These are phyloP conservation scores for Paraleonurus japonicus DNA, from an alignment of 257 asterid species.

Conservation along the genomic window DNA sequence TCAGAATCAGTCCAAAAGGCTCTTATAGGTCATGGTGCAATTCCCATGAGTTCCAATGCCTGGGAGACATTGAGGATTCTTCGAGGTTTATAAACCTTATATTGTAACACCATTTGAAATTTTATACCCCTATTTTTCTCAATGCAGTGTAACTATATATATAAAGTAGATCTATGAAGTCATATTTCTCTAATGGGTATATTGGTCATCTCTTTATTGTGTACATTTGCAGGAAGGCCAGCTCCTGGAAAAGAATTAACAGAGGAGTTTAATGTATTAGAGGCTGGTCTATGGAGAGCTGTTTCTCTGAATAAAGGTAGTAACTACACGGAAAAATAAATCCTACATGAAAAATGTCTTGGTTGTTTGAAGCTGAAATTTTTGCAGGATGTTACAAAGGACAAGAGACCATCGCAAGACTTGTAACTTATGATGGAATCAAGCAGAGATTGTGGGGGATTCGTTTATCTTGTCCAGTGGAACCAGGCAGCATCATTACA, in stretches of 20 bases:
- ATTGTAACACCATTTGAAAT: constrained; percentile 1
- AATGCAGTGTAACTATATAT: constrained; percentile 18
- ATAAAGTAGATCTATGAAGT: neutral
- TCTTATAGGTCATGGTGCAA: constrained; percentile 66
- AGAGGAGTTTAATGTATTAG: constrained; percentile 84
- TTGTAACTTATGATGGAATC: constrained; percentile 87
- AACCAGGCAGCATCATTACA: constrained; percentile 73
- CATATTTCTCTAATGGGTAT: neutral
- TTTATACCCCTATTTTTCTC: constrained; percentile 13
- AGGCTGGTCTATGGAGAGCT: constrained; percentile 93
- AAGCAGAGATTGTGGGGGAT: constrained; percentile 93
- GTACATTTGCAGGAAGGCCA: constrained; percentile 73
- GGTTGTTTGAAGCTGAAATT: constrained; percentile 24
- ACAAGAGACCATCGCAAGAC: constrained; percentile 95
- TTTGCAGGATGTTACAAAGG: constrained; percentile 91
- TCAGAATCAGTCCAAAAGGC: constrained; percentile 69
- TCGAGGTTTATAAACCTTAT: constrained; percentile 53
- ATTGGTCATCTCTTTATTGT: neutral
- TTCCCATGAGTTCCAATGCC: constrained; percentile 69
- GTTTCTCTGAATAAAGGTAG: constrained; percentile 88
- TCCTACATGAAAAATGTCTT: neutral
- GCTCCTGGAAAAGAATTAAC: constrained; percentile 92
- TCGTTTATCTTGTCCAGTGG: constrained; percentile 60
- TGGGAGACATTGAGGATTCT: constrained; percentile 93
- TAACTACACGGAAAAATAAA: neutral